Evolutionary conservation across 2,329 filamentous ascomycete species (phyloP), one percentile per base, ranked within the genome.

Genomic region (Stagonosporopsis chrysanthemi): DNA sequence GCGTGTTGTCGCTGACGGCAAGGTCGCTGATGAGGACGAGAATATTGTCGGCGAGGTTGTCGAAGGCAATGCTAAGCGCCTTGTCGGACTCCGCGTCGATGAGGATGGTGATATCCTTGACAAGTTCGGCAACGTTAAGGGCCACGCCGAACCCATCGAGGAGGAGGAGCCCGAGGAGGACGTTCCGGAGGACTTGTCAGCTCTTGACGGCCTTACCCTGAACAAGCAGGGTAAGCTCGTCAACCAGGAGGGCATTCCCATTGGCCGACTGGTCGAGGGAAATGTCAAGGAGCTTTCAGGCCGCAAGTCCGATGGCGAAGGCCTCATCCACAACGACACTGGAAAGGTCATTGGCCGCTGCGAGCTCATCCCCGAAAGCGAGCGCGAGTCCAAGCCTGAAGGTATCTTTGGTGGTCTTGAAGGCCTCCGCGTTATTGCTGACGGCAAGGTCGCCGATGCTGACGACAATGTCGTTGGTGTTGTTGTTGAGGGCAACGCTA

Each of bases 231-330:
- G 81, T 55, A 76, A 81, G 31, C 78, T 83, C 61, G 81, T 83
- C 61, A 79, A 78, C 50, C 77, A 80, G 39, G 79, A 82, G 51
- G 80, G 80, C 36, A 77, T 81, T 5, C 80, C 80, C 19, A 72
- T 85, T 60, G 89, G 87, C 35, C 84, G 86, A 35, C 82, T 92
- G 2, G 75, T 90, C 17, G 87, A 91, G 71, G 89, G 89, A 14
- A 85, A 88, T 60, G 71, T 84, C 35, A 84, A 85, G 73, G 82
- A 84, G 51, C 82, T 91, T 35, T 76, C 87, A 11, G 89, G 89
- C 29, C 86, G 85, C 68, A 88, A 89, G 84, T 86, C 87, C 67
- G 87, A 91, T 73, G 89, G 87, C 74, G 78, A 90, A 22, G 89
- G 89, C 38, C 85, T 89, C 67, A 84, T 91, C 62, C 85, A 88